phyloP scores from a whole-genome alignment of 768 basidiomycete genomes.

The Dacryopinax spathularia region DNA sequence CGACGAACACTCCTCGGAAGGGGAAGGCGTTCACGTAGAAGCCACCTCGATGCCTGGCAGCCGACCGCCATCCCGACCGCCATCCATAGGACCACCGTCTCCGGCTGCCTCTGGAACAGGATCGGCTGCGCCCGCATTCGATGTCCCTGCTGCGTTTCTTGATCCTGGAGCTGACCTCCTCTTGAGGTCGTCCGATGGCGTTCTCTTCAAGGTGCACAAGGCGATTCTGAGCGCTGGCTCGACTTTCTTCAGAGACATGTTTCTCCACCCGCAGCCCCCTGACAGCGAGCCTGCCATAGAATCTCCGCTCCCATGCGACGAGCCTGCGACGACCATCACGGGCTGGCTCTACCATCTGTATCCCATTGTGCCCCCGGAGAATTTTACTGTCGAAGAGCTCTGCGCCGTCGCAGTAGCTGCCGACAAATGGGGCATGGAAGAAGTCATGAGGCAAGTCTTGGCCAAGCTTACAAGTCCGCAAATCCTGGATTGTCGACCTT shows the following conservation, averaged over 20 bases:
- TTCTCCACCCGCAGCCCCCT: too few species aligned
- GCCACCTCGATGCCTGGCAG: too few species aligned
- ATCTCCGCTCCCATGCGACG: neutral
- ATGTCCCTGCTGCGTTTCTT: neutral
- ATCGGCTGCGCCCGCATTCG: too few species aligned
- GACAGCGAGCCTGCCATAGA: too few species aligned
- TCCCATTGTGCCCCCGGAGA: neutral
- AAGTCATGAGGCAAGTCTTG: neutral
- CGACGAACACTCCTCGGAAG: too few species aligned
- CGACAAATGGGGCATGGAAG: neutral
- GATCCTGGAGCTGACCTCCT: neutral
- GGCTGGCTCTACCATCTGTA: neutral
- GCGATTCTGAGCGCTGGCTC: conserved; percentile 5
- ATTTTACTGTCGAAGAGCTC: neutral
- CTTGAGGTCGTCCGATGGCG: conserved; percentile 4
- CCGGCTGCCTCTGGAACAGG: too few species aligned
- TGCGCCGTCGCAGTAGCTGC: neutral
- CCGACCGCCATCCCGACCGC: too few species aligned
- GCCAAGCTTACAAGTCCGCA: neutral
- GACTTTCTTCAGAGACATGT: conserved; percentile 6
- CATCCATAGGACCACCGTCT: too few species aligned
- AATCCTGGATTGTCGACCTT: neutral
- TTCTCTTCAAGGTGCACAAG: conserved; percentile 3
- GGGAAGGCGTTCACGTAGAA: too few species aligned
- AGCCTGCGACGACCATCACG: neutral